Evolutionary conservation across 192 early-diverging fungal species (phyloP), one percentile per base, ranked within the genome.

Genomic region (Radiomyces spectabilis): DNA sequence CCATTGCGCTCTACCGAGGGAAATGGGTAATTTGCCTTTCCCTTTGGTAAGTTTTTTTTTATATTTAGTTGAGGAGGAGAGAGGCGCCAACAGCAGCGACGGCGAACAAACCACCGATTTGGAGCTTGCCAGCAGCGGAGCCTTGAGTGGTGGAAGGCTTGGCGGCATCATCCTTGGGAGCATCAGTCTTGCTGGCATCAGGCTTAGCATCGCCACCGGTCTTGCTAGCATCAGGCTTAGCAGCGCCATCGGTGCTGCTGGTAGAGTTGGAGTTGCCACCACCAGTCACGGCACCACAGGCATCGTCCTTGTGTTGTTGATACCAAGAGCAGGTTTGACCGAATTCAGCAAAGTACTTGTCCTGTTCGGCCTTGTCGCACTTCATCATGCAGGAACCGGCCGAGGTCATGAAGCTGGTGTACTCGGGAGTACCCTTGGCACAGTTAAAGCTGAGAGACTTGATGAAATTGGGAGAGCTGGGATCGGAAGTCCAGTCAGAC

Each of bases 331-430:
- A 64, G 10, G 54, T 19, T 13, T 49, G 35, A 16, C 44, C 13
- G 56, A 55, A 68, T 10, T 62, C 41, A 1, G 6, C 22, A 1
- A 4, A 51, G 52, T 63, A 72, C 1, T 27, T 43, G 27, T 43
- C 35, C 38, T 72, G 65, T 24, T 67, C 46, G 4, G 24, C 18
- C 5, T 25, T 18, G 9, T 35, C 33, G 48, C 69, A 72, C 2
- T 22, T 22, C 6, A 39, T 24, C 39, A 51, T 48, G 35, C 69
- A 72, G 24, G 57, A 47, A 40, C 69, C 65, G 29, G 60, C 65
- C 7, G 41, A 10, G 39, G 56, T 47, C 60, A 68, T 67, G 40
- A 54, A 72, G 18, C 39, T 29, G 5, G 43, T 59, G 44, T 72
- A 72, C 1, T 44, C 30, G 31, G 61, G 45, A 31, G 54, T 63